Base-by-base conservation (phyloP, 1,284 basidiomycete species). In the Tilletia walkeri region DNA sequence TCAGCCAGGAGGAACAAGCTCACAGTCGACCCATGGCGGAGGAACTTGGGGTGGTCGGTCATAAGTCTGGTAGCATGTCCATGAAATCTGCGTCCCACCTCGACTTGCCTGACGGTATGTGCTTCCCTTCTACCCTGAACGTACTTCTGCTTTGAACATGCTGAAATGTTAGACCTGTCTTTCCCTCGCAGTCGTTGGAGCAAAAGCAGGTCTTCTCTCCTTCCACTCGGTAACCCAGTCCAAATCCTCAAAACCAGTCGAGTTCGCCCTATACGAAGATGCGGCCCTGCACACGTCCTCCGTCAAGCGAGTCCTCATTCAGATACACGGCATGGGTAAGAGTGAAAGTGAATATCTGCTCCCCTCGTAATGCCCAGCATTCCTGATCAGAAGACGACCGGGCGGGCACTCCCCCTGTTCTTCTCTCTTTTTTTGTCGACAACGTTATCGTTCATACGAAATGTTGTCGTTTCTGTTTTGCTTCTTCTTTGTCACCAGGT, bases 241-340 rank as follows among this genome's bases (percentile, higher is more conserved):
- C 38, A 34, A 14, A 16, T 41, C 4, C 9, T 10, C 59, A 36
- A 6, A 38, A 34, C 59, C 59, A 1, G 59, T 63, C 59, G 59
- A 63, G 59, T 36, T 63, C 14, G 59, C 59, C 6, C 39, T 63
- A 9, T 63, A 63, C 16, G 34, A 63, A 38, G 59, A 63, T 63
- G 59, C 38, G 9, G 59, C 59, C 16, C 59, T 63, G 12, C 36
- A 38, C 2, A 38, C 12, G 18, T 63, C 59, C 34, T 63, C 59
- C 16, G 41, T 70, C 54, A 54, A 67, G 50, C 53, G 65, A 9
- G 66, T 63, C 66, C 48, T 70, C n/a, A 39, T 70, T 34, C 69
- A 70, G 30, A 36, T 61, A 20, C 69, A 70, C 54, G 69, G 69
- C 16, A 38, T 30, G 30, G 66, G 69, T 70, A 53, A 36, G 59